Percentiles rank a stretch among this genome's conserved stretches.
Evolutionary conservation across 2,329 filamentous ascomycete species (phyloP).

Genomic region (Hypoxylon sp.): DNA sequence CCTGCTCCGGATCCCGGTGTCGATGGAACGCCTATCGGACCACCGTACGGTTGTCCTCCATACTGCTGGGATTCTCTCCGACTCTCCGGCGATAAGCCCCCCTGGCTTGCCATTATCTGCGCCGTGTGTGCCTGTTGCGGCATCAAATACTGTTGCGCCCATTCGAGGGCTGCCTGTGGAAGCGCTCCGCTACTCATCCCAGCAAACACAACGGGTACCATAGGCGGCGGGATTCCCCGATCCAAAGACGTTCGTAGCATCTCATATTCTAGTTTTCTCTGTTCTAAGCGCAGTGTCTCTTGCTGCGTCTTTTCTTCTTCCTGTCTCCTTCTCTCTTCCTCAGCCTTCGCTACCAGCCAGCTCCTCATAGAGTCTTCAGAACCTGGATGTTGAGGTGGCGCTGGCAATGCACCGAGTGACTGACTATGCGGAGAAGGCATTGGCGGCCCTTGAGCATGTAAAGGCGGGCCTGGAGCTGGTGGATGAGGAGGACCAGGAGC

Average conservation of each 20-base stretch:
- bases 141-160: slow-evolving; percentile 74
- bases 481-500: slow-evolving; percentile 50
- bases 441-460: slow-evolving; percentile 51
- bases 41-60: slow-evolving; percentile 55
- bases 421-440: slow-evolving; percentile 55
- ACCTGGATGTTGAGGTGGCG: slow-evolving; percentile 74
- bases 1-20: slow-evolving; percentile 59
- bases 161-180: slow-evolving; percentile 72
- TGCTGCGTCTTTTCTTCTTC: slow-evolving; percentile 78
- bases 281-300: slow-evolving; percentile 76
- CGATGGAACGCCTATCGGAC: slow-evolving; percentile 57
- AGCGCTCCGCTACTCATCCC: slow-evolving; percentile 75
- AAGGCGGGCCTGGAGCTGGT: slow-evolving; percentile 46
- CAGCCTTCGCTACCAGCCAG: slow-evolving; percentile 77
- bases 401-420: slow-evolving; percentile 68
- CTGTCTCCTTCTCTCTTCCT: slow-evolving; percentile 79
- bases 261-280: slow-evolving; percentile 77
- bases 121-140: slow-evolving; percentile 63
- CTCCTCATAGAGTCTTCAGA: slow-evolving; percentile 77
- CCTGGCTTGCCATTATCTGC: slow-evolving; percentile 65
- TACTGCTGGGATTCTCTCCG: slow-evolving; percentile 65
- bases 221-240: slow-evolving; percentile 77
- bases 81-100: slow-evolving; percentile 65
- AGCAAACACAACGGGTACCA: slow-evolving; percentile 81
- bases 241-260: slow-evolving; percentile 77